Conservation (phyloP, 2,329 filamentous ascomycete species). For the Phaeomoniella chlamydospora region DNA sequence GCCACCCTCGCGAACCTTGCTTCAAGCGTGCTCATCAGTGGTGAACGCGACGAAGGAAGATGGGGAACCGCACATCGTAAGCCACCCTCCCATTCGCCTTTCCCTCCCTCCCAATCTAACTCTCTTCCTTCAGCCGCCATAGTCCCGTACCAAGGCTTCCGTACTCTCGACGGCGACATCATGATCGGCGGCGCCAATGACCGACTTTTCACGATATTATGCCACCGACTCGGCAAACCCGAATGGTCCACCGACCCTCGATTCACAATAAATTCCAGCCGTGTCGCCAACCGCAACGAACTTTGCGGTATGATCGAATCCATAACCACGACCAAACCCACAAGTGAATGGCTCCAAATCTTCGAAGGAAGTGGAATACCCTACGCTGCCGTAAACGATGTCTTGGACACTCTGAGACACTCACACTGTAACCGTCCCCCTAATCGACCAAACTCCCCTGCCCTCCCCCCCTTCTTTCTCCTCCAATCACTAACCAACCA, state of each 20-base stretch:
- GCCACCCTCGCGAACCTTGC: slow-evolving; percentile 92
- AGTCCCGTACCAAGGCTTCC: slow-evolving; percentile 81
- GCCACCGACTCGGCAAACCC: slow-evolving; percentile 39
- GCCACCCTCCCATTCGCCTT: slow-evolving; percentile 9
- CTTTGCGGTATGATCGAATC: slow-evolving; percentile 69
- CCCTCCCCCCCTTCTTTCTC: background rate
- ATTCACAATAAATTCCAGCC: slow-evolving; percentile 43
- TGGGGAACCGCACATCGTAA: slow-evolving; percentile 94
- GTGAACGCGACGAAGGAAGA: slow-evolving; percentile 70
- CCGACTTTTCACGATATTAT: slow-evolving; percentile 44
- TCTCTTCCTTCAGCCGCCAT: slow-evolving; percentile 80
- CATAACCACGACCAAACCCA: slow-evolving; percentile 62
- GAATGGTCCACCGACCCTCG: slow-evolving; percentile 43
- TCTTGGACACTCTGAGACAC: slow-evolving; percentile 71
- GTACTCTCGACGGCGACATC: slow-evolving; percentile 47
- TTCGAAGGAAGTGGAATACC: slow-evolving; percentile 90
- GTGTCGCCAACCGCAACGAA: slow-evolving; percentile 54
- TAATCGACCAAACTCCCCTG: background rate
- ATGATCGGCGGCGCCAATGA: slow-evolving; percentile 52
- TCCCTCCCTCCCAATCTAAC: slow-evolving; percentile 43
- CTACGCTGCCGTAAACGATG: slow-evolving; percentile 87
- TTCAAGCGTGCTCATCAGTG: slow-evolving; percentile 78
- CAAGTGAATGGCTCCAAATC: slow-evolving; percentile 70
- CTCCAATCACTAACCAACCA: slow-evolving; percentile 2
- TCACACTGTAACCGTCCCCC: slow-evolving; percentile 47